Base-by-base conservation (phyloP, 2,329 filamentous ascomycete species). In the Neofusicoccum sp. region DNA sequence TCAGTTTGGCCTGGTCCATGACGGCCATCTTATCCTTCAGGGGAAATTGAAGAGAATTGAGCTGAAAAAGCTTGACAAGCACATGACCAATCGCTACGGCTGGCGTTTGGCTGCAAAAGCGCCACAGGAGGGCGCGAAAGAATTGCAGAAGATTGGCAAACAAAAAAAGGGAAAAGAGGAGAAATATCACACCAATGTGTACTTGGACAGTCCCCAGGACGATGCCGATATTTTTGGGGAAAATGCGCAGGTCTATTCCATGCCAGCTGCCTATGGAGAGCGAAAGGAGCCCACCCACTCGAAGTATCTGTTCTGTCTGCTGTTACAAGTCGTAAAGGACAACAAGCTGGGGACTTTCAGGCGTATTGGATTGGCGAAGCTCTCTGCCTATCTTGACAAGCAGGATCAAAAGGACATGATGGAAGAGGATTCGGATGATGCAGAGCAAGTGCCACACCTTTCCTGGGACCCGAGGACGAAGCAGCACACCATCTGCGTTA, bases 131-230 rank as follows among this genome's bases (percentile, higher is more conserved):
- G 49, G 26, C 24, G 24, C 24, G 20, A 20, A 20, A 20, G 20
- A 20, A 20, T 54, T 6, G 9, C 14, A 8, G 34, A 41, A 3
- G 26, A 40, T 20, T 12, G n/a, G 11, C 20, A 24, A 3, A 24
- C 7, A n/a, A 36, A 41, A n/a, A 20, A 36, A 44, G 8, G 45
- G 30, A 1, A 45, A 62, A 3, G 47, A 62, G n/a, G 11, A 31
- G 3, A 63, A 65, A 33, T 34, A 58, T 6, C 62, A 66, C 31
- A 61, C 53, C 4, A 64, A 63, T 44, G 58, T 63, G 2, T 67
- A 62, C 33, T 45, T 66, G 6, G 64, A 67, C 44, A 62, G 62
- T 9, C 62, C 62, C 2, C 30, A 31, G 11, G 53, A 60, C 16
- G 65, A 67, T 20, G 14, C 6, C 8, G 44, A 63, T 2, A 65